A percentile compares a stretch with the other conserved stretches of the same genome.
These are phyloP conservation scores for Agaricus blazei DNA, from an alignment of 768 basidiomycete species.

Conservation along the genomic window DNA sequence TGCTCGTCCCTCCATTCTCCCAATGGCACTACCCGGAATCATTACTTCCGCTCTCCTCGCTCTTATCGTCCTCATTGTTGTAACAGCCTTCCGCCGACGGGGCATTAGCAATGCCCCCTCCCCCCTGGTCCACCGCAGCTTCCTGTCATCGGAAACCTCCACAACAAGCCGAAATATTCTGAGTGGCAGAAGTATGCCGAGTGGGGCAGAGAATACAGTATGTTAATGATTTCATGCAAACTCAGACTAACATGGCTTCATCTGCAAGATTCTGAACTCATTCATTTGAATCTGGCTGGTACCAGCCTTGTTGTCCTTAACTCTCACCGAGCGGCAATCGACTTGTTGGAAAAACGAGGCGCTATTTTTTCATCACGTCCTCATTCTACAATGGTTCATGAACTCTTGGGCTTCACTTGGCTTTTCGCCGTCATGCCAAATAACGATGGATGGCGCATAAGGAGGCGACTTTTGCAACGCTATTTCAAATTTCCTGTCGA, in stretches of 20 bases:
- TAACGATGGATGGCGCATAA: constrained; percentile 10
- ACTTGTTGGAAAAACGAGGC: constrained; percentile 35
- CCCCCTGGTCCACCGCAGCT: constrained; percentile 35
- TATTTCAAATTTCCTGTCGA: constrained; percentile 26
- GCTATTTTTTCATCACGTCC: constrained; percentile 29
- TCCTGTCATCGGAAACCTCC: constrained; percentile 33
- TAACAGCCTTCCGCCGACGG: neutral
- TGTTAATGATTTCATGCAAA: neutral
- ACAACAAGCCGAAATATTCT: constrained; percentile 22
- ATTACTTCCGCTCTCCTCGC: neutral
- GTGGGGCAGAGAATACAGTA: constrained; percentile 34
- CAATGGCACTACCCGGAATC: neutral
- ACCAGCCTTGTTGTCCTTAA: constrained; percentile 23
- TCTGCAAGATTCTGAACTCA: constrained; percentile 20
- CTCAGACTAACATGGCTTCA: neutral
- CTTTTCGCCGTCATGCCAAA: constrained; percentile 14
- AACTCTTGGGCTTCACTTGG: constrained; percentile 14
- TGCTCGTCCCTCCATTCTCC: neutral
- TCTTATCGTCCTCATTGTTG: neutral
- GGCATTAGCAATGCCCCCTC: constrained; percentile 12
- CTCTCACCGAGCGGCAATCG: constrained; percentile 24
- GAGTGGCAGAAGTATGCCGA: constrained; percentile 32
- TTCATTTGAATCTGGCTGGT: constrained; percentile 20
- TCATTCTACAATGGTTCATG: constrained; percentile 10
- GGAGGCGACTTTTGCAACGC: constrained; percentile 27